Conservation (phyloP, 2,329 filamentous ascomycete species). For the Pezicula carpinea region DNA sequence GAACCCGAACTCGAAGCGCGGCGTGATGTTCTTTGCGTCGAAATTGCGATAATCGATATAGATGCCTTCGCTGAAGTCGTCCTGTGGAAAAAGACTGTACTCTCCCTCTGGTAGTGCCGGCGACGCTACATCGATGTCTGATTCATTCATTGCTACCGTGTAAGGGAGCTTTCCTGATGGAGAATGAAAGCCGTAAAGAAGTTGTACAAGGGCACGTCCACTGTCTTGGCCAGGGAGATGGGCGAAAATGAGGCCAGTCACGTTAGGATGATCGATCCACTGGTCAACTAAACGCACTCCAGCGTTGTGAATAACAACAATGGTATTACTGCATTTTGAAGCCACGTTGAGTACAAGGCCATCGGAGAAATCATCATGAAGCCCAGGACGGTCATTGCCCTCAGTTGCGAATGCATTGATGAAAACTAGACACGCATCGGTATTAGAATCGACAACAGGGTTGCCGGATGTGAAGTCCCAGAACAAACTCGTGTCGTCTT, state of each 20-base stretch:
- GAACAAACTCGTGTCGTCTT: conserved; percentile 52
- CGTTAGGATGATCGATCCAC: conserved; percentile 53
- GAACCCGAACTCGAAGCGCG: conserved; percentile 35
- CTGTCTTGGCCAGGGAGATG: conserved; percentile 58
- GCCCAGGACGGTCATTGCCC: conserved; percentile 56
- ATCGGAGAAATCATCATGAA: conserved; percentile 50
- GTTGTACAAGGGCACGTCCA: conserved; percentile 54
- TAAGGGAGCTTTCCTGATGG: conserved; percentile 53
- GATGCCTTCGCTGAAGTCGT: conserved; percentile 43
- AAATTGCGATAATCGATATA: conserved; percentile 50
- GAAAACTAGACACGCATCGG: conserved; percentile 65
- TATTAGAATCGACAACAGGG: conserved; percentile 40
- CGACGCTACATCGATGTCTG: conserved; percentile 46
- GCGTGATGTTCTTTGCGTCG: conserved; percentile 31
- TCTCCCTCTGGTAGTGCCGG: conserved; percentile 11
- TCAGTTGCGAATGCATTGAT: conserved; percentile 69
- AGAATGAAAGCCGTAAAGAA: conserved; percentile 57
- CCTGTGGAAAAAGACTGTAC: conserved; percentile 32
- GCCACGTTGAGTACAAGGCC: conserved; percentile 50
- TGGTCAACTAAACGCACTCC: conserved; percentile 55
- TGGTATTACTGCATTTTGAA: conserved; percentile 54
- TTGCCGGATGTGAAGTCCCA: conserved; percentile 50
- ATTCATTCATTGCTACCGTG: conserved; percentile 56
- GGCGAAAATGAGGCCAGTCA: conserved; percentile 58
- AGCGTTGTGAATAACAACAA: conserved; percentile 61